These are phyloP conservation scores for Ustilago xerochloae DNA, from an alignment of 1,284 basidiomycete genomes.

Conservation along the genomic window DNA sequence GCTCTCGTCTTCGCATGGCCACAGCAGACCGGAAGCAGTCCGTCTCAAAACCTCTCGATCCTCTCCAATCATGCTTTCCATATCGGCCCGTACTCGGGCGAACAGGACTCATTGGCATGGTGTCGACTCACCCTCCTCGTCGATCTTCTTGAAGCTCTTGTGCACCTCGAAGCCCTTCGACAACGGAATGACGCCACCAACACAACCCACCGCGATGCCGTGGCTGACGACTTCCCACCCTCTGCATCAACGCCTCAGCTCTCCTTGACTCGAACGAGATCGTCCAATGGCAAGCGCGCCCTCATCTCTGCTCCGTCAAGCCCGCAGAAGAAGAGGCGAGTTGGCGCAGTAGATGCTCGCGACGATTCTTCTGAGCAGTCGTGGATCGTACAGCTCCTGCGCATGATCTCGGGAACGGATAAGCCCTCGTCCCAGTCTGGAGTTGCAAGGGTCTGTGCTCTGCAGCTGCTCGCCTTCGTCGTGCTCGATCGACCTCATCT, in stretches of 20 bases:
- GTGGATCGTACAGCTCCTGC: slow-evolving; percentile 3
- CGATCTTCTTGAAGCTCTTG: slow-evolving; percentile 23
- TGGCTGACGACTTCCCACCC: background rate
- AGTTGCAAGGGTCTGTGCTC: slow-evolving; percentile 11
- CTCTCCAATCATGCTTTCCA: slow-evolving; percentile 19
- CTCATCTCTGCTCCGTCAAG: background rate
- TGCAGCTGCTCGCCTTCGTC: slow-evolving; percentile 27
- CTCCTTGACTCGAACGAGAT: background rate
- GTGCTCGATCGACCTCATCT: slow-evolving; percentile 11
- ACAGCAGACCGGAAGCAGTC: background rate
- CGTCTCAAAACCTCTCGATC: background rate
- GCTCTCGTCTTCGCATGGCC: slow-evolving; percentile 20
- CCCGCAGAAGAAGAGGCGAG: slow-evolving; percentile 23
- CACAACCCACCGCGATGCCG: background rate
- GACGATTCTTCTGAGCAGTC: background rate
- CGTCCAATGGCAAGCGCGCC: slow-evolving; percentile 21
- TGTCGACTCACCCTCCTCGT: slow-evolving; percentile 25
- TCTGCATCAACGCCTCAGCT: slow-evolving; percentile 5
- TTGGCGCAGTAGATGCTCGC: background rate
- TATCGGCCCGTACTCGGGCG: slow-evolving; percentile 13
- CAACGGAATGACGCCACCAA: background rate
- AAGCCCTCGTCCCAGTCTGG: background rate
- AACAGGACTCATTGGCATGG: slow-evolving; percentile 22
- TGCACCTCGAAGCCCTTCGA: background rate
- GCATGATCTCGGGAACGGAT: background rate